Conservation (phyloP, 306 rosid species). For the Quercus cerris region DNA sequence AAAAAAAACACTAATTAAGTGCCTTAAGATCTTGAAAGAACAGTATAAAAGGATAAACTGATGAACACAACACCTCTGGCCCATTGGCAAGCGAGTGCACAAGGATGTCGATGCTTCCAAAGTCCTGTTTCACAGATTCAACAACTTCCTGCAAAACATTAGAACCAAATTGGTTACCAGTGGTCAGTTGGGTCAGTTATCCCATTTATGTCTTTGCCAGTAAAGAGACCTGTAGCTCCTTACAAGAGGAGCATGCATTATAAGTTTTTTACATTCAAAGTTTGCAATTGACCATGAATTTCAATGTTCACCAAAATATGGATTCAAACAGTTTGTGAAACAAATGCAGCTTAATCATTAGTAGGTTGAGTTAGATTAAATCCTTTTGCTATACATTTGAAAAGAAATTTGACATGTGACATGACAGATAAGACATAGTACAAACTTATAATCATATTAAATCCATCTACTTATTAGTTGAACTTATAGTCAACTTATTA, state of each 20-base stretch:
- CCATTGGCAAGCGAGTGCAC: slow-evolving; percentile 98
- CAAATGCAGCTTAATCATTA: background rate
- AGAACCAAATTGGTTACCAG: background rate
- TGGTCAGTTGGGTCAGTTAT: background rate
- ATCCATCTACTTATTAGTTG: too few species aligned
- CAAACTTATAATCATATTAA: too few species aligned
- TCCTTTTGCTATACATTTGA: background rate
- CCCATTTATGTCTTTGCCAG: background rate
- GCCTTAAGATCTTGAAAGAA: background rate
- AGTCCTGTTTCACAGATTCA: slow-evolving; percentile 78
- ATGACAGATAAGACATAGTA: too few species aligned
- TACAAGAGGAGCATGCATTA: background rate
- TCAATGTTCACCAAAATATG: background rate
- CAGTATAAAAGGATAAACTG: background rate
- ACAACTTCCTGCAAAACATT: slow-evolving; percentile 72
- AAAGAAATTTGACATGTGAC: background rate
- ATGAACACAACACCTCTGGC: slow-evolving; percentile 64
- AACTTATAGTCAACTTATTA: too few species aligned
- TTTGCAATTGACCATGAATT: background rate
- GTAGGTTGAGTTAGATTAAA: background rate
- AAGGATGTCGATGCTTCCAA: slow-evolving; percentile 92
- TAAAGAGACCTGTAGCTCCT: background rate
- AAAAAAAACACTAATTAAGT: background rate
- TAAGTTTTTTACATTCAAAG: background rate
- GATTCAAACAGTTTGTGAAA: background rate